Base-by-base conservation (phyloP, 129 eudicot genomes). In the Saposhnikovia divaricata region DNA sequence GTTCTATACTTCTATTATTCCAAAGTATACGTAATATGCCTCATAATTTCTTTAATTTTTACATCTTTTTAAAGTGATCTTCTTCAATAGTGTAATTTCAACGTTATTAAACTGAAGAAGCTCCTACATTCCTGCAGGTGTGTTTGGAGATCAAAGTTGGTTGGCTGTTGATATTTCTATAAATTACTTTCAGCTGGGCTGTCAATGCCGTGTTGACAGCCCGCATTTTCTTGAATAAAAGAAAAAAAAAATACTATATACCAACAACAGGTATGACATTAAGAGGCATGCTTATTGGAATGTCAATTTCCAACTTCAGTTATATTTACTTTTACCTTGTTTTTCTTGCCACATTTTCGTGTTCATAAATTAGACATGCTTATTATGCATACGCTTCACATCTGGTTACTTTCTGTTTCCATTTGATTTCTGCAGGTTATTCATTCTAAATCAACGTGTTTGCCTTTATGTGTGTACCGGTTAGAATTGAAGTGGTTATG, bases 121-220 rank as follows among this genome's bases (percentile, higher is more conserved):
- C 78, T 75, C 61, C 40, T 75, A 15, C n/a, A n/a, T 25, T 75
- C 25, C 47, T 75, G 59, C 59, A 75, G 78, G 59, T 75, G 61
- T 75, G 40, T 75, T 75, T 46, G 59, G 73, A 16, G 51, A 46
- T 75, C 59, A 9, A 11, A 44, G 50, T 75, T 79, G 79, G 77
- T 79, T 79, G 88, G 72, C 81, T 82, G 79, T 72, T 79, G 70
- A 66, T 80, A 71, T 23, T 27, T 82, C 40, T 85, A 59, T 31
- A 65, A 4, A 68, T 68, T 31, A 4, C 1, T 40, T 72, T 40
- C 84, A 39, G 55, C 68, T 72, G 87, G 90, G 90, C 90, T 84
- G 90, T 87, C 87, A 84, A 87, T 81, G 81, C 38, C 28, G 79
- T 81, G 75, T 87, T 87, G 90, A 83, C 90, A 87, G 90, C 90